phyloP scores from a whole-genome alignment of 306 rosid species.

The Vicia faba region DNA sequence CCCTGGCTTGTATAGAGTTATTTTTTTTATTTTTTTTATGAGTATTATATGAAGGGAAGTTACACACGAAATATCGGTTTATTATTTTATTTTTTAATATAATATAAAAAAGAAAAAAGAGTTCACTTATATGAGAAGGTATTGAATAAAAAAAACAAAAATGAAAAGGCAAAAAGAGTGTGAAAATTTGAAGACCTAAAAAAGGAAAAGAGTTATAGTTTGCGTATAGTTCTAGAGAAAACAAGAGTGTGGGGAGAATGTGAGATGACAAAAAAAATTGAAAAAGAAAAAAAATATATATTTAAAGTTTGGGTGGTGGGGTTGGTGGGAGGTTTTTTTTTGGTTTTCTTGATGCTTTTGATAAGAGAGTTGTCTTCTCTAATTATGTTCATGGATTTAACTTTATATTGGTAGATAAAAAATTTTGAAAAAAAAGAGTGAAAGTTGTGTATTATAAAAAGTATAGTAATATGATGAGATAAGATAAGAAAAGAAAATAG shows the following conservation, averaged over 20 bases:
- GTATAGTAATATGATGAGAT: too few species aligned
- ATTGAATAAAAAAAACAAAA: slow-evolving; percentile 28
- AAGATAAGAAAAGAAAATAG: too few species aligned
- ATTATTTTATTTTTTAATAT: slow-evolving; percentile 18
- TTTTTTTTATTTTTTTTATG: not conserved
- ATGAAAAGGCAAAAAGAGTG: slow-evolving; percentile 46
- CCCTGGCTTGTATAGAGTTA: slow-evolving; percentile 26
- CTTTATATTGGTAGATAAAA: too few species aligned
- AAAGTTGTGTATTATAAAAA: too few species aligned
- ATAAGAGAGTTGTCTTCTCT: slow-evolving; percentile 25
- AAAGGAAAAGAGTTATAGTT: slow-evolving; percentile 9
- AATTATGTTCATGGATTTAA: too few species aligned
- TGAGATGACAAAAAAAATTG: not conserved
- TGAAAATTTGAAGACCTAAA: not conserved
- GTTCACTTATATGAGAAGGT: slow-evolving; percentile 30
- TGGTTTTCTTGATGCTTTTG: not conserved
- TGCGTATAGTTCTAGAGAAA: slow-evolving; percentile 16
- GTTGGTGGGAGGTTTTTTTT: slow-evolving; percentile 40
- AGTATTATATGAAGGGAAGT: slow-evolving; percentile 13
- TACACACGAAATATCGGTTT: slow-evolving; percentile 32
- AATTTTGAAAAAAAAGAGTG: too few species aligned
- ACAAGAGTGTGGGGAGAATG: not conserved
- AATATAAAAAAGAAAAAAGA: not conserved
- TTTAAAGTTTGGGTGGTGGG: slow-evolving; percentile 3
- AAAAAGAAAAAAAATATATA: not conserved